Evolutionary conservation across 306 rosid species (phyloP), one percentile per base, ranked within the genome.

Genomic region (Trichosanthes truncata): DNA sequence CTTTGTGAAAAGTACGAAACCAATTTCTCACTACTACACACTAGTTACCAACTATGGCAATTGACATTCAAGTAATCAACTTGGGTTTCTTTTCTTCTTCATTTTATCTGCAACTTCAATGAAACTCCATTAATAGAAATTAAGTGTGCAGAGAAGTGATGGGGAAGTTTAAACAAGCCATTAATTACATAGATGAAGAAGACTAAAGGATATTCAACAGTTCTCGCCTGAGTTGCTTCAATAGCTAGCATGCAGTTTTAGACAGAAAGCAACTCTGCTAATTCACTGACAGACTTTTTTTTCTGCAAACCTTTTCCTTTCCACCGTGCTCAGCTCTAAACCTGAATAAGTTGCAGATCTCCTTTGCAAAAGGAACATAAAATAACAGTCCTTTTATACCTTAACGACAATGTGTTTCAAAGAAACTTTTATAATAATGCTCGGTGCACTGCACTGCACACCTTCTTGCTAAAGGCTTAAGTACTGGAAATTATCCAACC

Each of bases 291-390:
- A 67, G 38, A 38, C 74, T 69, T 69, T 46, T 71, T 69, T 46
- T 71, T 69, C 76, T 69, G 52, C 53, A 69, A 69, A 23, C 55
- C 36, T 41, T 59, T 62, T 73, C 59, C 36, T 45, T 71, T 71
- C 38, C 76, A 71, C 41, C 59, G 13, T 73, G 23, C 77, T 29
- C 3, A 73, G 23, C 11, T 73, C 77, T 73, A 48, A 46, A 73
- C 56, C 56, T 73, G 77, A 73, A 73, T 25, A 73, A 43, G n/a
- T 45, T 71, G 38, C 59, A 73, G 3, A 52, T 25, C 57, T 25
- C 41, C 77, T 46, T 73, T 46, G 57, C 55, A 71, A 45, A 71
- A 71, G 76, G 56, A 71, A 71, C 76, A 71, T 46, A 73, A 73
- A 73, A 45, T 46, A 26, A 18, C 77, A 46, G 23, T 73, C 14